These are phyloP conservation scores for Wickerhamiella sergipiensis DNA, from an alignment of 805 yeast species.

Conservation along the genomic window DNA sequence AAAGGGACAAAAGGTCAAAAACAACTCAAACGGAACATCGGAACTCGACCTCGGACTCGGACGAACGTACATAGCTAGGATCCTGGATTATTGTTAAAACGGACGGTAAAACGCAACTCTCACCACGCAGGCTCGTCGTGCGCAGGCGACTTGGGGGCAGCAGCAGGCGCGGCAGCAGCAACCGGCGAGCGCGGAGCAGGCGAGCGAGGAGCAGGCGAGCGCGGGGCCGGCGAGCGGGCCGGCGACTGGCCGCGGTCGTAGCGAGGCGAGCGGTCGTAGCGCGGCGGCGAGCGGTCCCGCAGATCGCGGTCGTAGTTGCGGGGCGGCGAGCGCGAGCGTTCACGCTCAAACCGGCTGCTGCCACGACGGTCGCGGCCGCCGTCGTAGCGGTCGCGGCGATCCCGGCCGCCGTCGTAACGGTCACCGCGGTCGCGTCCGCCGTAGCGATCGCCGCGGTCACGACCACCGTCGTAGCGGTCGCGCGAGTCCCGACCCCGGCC, in stretches of 20 bases:
- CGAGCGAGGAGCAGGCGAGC: background rate
- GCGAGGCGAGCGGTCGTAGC: constrained; percentile 5
- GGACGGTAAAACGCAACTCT: background rate
- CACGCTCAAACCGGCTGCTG: background rate
- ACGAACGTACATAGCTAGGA: background rate
- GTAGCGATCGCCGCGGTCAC: constrained; percentile 7
- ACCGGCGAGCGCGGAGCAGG: background rate
- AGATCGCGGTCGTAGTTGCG: constrained; percentile 10
- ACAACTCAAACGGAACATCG: background rate
- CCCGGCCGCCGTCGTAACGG: constrained; percentile 22
- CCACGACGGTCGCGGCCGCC: constrained; percentile 5
- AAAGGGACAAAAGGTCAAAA: background rate
- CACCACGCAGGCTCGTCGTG: constrained; percentile 13
- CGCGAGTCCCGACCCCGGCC: background rate
- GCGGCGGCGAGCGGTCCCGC: constrained; percentile 4
- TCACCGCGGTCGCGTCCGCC: constrained; percentile 29
- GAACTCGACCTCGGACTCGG: no score
- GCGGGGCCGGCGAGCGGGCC: constrained; percentile 4
- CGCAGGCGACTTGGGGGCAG: background rate
- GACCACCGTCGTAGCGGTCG: constrained; percentile 13
- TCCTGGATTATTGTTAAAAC: background rate
- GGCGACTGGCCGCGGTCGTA: constrained; percentile 16
- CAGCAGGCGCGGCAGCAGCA: constrained; percentile 1
- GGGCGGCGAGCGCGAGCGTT: background rate
- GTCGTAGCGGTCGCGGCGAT: constrained; percentile 11